Evolutionary conservation across 2,329 filamentous ascomycete genomes (phyloP), one percentile per base, ranked within the genome.

Genomic region (Microdochium paspali): DNA sequence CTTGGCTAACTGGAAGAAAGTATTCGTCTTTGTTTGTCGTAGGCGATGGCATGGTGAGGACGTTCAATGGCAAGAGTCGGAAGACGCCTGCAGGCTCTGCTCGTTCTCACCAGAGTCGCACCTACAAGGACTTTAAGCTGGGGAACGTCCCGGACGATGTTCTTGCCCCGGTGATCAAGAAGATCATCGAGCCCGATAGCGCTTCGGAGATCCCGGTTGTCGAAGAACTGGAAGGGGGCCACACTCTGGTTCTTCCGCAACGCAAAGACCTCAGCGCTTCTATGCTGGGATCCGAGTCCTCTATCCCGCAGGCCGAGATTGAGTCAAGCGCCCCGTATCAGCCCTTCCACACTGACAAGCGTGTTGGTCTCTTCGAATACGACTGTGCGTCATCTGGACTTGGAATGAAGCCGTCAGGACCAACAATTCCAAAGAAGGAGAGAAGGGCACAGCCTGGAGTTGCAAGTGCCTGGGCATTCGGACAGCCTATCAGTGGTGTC

Each of bases 321-420:
- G 93, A 98, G 61, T 95, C 91, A 1, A 96, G 91, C 59, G 87
- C 90, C 4, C 89, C 91, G 2, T 97, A 95, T 58, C 90, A 95
- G 58, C 91, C 93, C 1, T 96, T 97, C 69, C 91, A 97, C 62
- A 93, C 90, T 0, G 90, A 97, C 59, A 79, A 82, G 47, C 81
- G 91, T 3, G 87, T 97, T 42, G 80, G 76, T n/a, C 72, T 96
- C 24, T 86, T 82, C 54, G 77, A 89, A 39, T 87, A 84, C 59
- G 35, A 40, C 35, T 15, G 35, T 21, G 4, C 20, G 18, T n/a
- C 18, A 10, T 7, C 12, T 18, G 18, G 18, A 18, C 20, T 18
- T 7, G 66, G 60, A 30, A 53, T 57, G 46, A 62, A 50, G 31
- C 45, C 44, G 42, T 44, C 24, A 24, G 53, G 53, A 9, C 39